phyloP scores from a whole-genome alignment of 306 rosid genomes.

The Fagus crenata region DNA sequence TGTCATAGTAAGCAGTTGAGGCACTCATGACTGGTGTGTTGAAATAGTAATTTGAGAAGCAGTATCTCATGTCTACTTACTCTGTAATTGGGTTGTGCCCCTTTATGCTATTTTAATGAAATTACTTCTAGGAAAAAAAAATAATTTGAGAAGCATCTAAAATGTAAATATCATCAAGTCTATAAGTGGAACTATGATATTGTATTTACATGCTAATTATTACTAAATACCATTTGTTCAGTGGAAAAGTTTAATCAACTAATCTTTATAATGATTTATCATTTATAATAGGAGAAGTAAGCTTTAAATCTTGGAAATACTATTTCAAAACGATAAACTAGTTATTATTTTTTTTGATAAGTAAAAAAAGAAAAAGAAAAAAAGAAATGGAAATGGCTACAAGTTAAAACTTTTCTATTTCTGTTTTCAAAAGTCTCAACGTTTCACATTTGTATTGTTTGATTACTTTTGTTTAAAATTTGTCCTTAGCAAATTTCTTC shows the following conservation, averaged over 20 bases:
- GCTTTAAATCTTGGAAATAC: no score
- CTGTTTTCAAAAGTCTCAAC: not conserved
- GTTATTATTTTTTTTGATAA: not conserved
- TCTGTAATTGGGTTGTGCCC: no score
- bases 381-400: not conserved
- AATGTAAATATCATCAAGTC: not conserved
- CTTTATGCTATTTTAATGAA: no score
- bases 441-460: not conserved
- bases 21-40: not conserved
- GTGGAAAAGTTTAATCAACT: slow-evolving; percentile 1
- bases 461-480: slow-evolving; percentile 6
- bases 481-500: slow-evolving; percentile 20
- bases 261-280: not conserved
- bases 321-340: no score
- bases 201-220: not conserved
- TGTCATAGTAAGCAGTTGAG: not conserved
- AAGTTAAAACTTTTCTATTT: not conserved
- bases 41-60: not conserved
- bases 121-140: no score
- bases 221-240: not conserved
- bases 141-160: not conserved
- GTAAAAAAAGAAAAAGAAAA: not conserved
- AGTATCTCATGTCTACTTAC: not conserved
- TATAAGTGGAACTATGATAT: not conserved
- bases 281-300: no score